Evolutionary conservation across 345 rosid species (phyloP).

Genomic region (Lumnitzera racemosa): DNA sequence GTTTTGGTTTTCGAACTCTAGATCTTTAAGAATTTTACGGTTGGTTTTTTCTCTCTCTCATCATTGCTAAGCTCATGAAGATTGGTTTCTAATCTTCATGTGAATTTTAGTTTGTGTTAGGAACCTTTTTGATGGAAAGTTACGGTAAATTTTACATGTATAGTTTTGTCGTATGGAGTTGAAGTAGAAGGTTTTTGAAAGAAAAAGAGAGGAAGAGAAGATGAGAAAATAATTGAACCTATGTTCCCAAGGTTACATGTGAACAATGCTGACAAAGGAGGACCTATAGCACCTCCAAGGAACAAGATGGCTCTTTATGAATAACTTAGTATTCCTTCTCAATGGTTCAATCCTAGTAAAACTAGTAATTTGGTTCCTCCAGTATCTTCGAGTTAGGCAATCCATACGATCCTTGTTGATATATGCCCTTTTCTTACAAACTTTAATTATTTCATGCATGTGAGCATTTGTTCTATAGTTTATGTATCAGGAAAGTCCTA

Average conservation of each 20-base stretch:
- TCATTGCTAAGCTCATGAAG: too few species aligned
- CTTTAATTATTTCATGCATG: not conserved
- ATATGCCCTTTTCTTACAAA: not conserved
- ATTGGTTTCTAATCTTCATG: too few species aligned
- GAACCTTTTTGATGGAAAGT: too few species aligned
- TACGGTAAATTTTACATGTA: too few species aligned
- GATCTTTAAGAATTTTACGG: too few species aligned
- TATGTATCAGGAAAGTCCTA: too few species aligned
- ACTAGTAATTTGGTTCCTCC: constrained; percentile 34
- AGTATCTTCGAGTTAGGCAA: constrained; percentile 56
- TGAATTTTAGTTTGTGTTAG: too few species aligned
- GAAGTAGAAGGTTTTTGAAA: constrained; percentile 1
- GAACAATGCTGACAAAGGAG: constrained; percentile 86
- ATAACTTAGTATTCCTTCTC: constrained; percentile 71
- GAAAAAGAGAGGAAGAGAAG: constrained; percentile 78
- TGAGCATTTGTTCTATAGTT: not conserved
- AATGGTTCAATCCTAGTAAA: constrained; percentile 49
- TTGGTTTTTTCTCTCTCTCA: too few species aligned
- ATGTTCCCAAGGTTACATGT: constrained; percentile 94
- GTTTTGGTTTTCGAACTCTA: too few species aligned
- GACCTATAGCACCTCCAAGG: constrained; percentile 95
- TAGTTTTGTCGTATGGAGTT: not conserved
- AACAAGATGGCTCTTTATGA: constrained; percentile 99
- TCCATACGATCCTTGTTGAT: not conserved
- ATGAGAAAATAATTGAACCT: constrained; percentile 62